Evolutionary conservation across 768 basidiomycete species (phyloP).

Genomic region (Termitomyces sp.): DNA sequence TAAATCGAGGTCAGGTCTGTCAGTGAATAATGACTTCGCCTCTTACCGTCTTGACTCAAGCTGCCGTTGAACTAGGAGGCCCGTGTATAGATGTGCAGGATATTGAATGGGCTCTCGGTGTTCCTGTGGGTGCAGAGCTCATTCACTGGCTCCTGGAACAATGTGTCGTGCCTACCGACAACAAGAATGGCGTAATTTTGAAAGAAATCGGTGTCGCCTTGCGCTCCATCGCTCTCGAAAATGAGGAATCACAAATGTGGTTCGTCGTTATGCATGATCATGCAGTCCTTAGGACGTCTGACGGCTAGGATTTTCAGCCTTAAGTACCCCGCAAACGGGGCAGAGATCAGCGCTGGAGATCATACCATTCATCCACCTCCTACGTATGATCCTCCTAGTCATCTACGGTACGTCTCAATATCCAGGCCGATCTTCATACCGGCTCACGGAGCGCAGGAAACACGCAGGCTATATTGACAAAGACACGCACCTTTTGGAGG

Average conservation of each 20-base stretch:
- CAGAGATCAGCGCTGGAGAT: background rate
- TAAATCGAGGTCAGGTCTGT: no score
- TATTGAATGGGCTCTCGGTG: constrained; percentile 25
- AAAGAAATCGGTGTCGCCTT: constrained; percentile 15
- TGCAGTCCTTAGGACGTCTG: background rate
- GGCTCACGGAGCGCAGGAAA: constrained; percentile 11
- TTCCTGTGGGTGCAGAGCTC: constrained; percentile 24
- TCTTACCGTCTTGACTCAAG: constrained; percentile 5
- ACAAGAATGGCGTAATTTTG: background rate
- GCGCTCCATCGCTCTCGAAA: constrained; percentile 24
- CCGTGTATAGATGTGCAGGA: constrained; percentile 20
- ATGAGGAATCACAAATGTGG: constrained; percentile 23
- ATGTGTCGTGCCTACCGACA: constrained; percentile 7
- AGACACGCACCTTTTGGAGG: constrained; percentile 23
- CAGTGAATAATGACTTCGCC: background rate
- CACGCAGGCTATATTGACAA: constrained; percentile 17
- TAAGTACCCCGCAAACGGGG: constrained; percentile 4
- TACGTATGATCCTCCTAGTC: constrained; percentile 16
- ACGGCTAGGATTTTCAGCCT: constrained; percentile 6
- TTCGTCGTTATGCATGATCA: background rate
- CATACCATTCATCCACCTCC: constrained; percentile 2
- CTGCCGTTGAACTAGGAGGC: constrained; percentile 24
- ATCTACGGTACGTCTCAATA: constrained; percentile 11
- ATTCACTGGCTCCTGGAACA: constrained; percentile 29
- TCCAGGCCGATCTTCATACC: background rate